A percentile compares a stretch with the other conserved stretches of the same genome.
Evolutionary conservation across 2,329 filamentous ascomycete genomes (phyloP).

Genomic region (Fusarium sp.): DNA sequence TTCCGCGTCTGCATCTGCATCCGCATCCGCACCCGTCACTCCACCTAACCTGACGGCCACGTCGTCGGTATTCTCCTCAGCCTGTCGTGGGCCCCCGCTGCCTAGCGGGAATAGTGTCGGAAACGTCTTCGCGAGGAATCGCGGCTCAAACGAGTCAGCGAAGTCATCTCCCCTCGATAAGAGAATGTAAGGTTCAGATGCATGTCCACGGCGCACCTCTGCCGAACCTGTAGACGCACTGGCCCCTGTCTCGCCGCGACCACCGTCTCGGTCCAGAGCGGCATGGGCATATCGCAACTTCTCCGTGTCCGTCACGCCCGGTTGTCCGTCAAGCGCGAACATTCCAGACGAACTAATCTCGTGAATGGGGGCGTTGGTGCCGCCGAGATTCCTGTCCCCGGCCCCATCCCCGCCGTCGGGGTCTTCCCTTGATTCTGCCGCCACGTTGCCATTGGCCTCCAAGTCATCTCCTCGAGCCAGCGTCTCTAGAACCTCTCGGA

Average conservation of each 20-base stretch:
- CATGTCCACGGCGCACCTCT: background rate
- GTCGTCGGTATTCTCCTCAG: conserved; percentile 1
- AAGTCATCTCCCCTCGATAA: conserved; percentile 23
- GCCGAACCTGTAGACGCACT: conserved; percentile 11
- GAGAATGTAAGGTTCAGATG: conserved; percentile 4
- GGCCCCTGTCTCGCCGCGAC: background rate
- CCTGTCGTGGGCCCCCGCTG: conserved; percentile 14
- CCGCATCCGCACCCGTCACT: too few relatives aligned
- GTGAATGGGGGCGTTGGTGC: background rate
- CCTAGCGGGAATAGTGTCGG: conserved; percentile 30
- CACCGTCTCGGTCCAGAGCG: background rate
- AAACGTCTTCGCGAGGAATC: conserved; percentile 32
- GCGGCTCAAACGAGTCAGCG: conserved; percentile 21
- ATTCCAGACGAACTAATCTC: background rate
- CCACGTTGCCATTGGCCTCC: background rate
- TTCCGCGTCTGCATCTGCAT: background rate
- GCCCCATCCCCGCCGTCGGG: background rate
- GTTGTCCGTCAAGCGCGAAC: background rate
- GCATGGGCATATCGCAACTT: background rate
- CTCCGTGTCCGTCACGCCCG: background rate
- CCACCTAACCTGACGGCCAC: too few relatives aligned
- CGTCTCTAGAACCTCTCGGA: too few relatives aligned
- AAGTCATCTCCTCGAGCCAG: background rate
- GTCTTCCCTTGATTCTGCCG: background rate
- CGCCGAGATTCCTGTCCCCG: too few relatives aligned